phyloP scores from a whole-genome alignment of 2,329 filamentous ascomycete genomes.

The Fusarium sp. region DNA sequence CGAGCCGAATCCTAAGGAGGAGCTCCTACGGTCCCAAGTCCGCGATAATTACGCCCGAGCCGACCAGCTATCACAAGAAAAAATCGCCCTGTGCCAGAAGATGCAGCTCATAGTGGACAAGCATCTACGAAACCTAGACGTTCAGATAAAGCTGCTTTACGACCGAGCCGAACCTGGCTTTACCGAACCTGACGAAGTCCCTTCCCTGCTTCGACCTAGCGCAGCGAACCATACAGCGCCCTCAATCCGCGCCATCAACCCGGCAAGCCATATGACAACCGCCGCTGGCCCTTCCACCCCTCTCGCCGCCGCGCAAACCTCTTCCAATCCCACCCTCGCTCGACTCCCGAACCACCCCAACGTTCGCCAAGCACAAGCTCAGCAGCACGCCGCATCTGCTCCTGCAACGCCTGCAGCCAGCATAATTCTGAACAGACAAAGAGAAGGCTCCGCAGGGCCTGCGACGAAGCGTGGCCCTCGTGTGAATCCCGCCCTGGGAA shows the following conservation, averaged over 20 bases:
- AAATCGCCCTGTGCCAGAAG: conserved; percentile 74
- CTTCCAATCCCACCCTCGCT: conserved; percentile 54
- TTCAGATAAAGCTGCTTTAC: conserved; percentile 68
- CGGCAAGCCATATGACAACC: conserved; percentile 50
- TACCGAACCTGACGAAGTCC: conserved; percentile 68
- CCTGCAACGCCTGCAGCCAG: conserved; percentile 68
- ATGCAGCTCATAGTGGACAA: conserved; percentile 68
- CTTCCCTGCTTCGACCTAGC: conserved; percentile 68
- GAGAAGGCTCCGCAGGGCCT: conserved; percentile 68
- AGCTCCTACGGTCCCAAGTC: conserved; percentile 71
- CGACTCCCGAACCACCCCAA: conserved; percentile 57
- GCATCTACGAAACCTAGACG: conserved; percentile 69
- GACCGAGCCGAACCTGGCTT: conserved; percentile 70
- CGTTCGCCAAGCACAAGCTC: conserved; percentile 60
- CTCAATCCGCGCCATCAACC: conserved; percentile 55
- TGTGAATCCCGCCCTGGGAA: conserved; percentile 58
- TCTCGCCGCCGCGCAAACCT: conserved; percentile 42
- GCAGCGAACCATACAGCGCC: conserved; percentile 60
- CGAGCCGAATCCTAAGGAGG: conserved; percentile 78
- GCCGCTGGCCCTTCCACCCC: conserved; percentile 41
- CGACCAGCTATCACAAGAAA: conserved; percentile 77
- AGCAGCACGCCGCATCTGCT: conserved; percentile 63
- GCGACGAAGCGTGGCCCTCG: conserved; percentile 63
- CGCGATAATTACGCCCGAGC: conserved; percentile 73
- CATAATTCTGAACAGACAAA: conserved; percentile 67